Evolutionary conservation across 1,284 basidiomycete species (phyloP).

Genomic region (Pterula multifida): DNA sequence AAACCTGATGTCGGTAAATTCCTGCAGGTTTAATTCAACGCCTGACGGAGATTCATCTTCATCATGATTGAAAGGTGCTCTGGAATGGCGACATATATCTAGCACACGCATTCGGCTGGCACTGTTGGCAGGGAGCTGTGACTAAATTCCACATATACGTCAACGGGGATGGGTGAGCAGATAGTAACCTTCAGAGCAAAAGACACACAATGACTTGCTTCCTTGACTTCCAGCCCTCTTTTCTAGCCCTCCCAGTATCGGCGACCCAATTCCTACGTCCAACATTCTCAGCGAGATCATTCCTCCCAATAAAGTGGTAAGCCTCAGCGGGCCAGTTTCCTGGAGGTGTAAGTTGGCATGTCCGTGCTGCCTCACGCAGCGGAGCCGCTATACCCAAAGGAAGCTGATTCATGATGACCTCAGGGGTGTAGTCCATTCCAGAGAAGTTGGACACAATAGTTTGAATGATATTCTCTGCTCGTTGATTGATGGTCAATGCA

Average conservation of each 20-base stretch:
- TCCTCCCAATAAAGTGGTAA: conserved; percentile 68
- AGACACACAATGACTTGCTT: not conserved
- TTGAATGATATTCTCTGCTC: conserved; percentile 54
- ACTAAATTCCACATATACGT: conserved; percentile 35
- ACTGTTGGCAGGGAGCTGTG: not conserved
- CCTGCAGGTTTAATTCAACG: conserved; percentile 57
- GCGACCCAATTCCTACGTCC: conserved; percentile 28
- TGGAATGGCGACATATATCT: not conserved
- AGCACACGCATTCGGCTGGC: not conserved
- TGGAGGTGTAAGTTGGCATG: conserved; percentile 70
- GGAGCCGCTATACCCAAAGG: conserved; percentile 72
- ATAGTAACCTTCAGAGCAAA: conserved; percentile 21
- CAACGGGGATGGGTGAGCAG: conserved; percentile 31
- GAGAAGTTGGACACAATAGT: conserved; percentile 33
- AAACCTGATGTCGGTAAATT: conserved; percentile 75
- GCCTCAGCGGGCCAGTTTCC: conserved; percentile 59
- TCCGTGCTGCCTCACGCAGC: conserved; percentile 70
- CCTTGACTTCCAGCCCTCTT: conserved; percentile 3
- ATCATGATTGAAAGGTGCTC: not conserved
- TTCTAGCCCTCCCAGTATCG: conserved; percentile 20
- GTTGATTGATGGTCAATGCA: conserved; percentile 25
- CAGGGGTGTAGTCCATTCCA: not conserved
- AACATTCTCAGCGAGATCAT: conserved; percentile 63
- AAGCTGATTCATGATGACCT: conserved; percentile 29
- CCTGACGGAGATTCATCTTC: conserved; percentile 20